These are phyloP conservation scores for Pseudonitzschia multistriata DNA, from an alignment of 108 stramenopile species.

Conservation along the genomic window DNA sequence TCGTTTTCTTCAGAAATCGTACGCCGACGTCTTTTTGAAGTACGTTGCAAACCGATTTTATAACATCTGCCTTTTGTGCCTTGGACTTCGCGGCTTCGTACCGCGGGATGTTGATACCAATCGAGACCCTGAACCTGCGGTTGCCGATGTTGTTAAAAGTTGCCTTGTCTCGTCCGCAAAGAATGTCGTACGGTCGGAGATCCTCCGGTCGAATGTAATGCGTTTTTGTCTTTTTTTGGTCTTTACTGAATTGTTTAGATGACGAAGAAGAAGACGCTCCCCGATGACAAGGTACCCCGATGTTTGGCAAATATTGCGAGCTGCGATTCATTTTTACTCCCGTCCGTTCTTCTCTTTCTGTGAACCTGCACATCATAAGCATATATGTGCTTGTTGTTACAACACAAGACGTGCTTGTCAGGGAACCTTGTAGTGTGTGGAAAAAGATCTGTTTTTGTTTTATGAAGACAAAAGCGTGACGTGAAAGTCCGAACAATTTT, in stretches of 20 bases:
- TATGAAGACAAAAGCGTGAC: too few species aligned
- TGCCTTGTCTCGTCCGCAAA: conserved; percentile 28
- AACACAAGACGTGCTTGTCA: too few species aligned
- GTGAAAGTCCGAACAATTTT: too few species aligned
- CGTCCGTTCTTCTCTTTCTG: too few species aligned
- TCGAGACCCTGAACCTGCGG: conserved; percentile 37
- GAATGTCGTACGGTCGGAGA: conserved; percentile 37
- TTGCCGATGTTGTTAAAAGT: conserved; percentile 44
- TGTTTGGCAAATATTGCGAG: too few species aligned
- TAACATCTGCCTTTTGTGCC: conserved; percentile 26
- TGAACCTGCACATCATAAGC: too few species aligned
- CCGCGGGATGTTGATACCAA: conserved; percentile 21
- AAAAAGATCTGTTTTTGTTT: too few species aligned
- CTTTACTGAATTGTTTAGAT: background rate
- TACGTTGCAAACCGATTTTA: conserved; percentile 11
- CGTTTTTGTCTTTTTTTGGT: background rate
- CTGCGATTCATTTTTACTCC: too few species aligned
- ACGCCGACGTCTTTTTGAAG: conserved; percentile 21
- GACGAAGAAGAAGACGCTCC: background rate
- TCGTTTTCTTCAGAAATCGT: conserved; percentile 24
- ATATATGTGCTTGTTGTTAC: too few species aligned
- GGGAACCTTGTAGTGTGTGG: too few species aligned
- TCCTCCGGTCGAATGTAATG: background rate
- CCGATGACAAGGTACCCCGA: background rate
- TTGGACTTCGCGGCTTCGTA: conserved; percentile 21